Evolutionary conservation across 2,329 filamentous ascomycete species (phyloP).

Genomic region (Phyllosticta paracitricarpa): DNA sequence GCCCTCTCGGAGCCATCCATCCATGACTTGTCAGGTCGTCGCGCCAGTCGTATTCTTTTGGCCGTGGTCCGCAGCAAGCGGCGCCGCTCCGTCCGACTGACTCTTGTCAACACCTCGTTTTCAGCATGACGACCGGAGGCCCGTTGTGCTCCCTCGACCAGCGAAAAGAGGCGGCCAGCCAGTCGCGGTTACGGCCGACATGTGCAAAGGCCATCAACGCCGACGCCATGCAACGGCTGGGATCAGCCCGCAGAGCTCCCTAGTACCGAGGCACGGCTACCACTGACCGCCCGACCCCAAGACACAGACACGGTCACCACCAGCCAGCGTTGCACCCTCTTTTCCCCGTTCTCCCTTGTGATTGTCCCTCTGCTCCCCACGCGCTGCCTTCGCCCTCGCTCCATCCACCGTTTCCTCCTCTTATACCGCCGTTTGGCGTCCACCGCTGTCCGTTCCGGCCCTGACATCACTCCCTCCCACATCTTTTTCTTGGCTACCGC

Average conservation of each 20-base stretch:
- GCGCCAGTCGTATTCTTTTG: too few species aligned
- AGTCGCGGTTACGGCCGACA: not conserved
- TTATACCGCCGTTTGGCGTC: not conserved
- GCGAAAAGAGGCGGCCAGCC: not conserved
- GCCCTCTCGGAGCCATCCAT: too few species aligned
- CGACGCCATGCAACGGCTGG: not conserved
- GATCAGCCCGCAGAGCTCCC: not conserved
- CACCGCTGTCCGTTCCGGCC: not conserved
- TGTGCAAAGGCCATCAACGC: not conserved
- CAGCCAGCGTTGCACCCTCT: not conserved
- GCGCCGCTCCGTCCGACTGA: not conserved
- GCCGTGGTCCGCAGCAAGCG: too few species aligned
- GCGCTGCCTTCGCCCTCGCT: not conserved
- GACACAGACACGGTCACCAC: not conserved
- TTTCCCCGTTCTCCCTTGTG: not conserved
- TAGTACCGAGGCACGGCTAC: not conserved
- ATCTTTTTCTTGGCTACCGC: slow-evolving; percentile 1
- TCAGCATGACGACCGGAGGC: not conserved
- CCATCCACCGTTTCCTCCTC: not conserved
- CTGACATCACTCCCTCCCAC: slow-evolving; percentile 6
- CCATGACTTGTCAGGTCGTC: too few species aligned
- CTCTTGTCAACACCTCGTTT: not conserved
- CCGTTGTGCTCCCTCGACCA: not conserved
- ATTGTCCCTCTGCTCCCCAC: not conserved
- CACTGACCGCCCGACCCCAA: not conserved